These are phyloP conservation scores for Babesia sp. DNA, from an alignment of 169 alveolate species.

Conservation along the genomic window DNA sequence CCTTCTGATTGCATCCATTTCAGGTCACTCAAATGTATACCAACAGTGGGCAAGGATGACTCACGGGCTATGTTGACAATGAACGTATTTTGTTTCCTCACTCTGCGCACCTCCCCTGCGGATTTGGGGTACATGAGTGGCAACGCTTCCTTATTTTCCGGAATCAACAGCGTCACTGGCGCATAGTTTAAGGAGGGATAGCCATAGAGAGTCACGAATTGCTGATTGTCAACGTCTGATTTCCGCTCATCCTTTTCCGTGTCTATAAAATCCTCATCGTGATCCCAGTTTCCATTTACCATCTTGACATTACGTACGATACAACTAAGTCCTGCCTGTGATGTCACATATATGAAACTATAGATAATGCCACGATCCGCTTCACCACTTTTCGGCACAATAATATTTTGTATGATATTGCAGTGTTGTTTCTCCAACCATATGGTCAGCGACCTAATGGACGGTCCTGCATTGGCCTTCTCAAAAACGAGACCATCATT, in stretches of 20 bases:
- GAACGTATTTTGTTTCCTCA: not conserved
- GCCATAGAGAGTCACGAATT: not conserved
- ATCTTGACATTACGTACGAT: not conserved
- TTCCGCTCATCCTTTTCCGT: not conserved
- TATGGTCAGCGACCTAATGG: not conserved
- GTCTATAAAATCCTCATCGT: not conserved
- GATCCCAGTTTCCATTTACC: conserved; percentile 1
- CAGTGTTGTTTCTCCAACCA: not conserved
- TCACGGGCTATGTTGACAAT: not conserved
- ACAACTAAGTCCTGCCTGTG: conserved; percentile 1
- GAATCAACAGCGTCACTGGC: conserved; percentile 3
- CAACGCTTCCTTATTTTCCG: not conserved
- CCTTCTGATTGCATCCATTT: not conserved
- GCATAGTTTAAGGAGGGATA: conserved; percentile 8
- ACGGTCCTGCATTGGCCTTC: not conserved
- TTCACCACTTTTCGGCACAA: not conserved
- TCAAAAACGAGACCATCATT: not conserved
- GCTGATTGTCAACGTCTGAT: not conserved
- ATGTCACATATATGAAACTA: not conserved
- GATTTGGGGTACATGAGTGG: not conserved
- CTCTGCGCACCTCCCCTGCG: not conserved
- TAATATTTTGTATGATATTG: not conserved
- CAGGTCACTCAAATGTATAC: not conserved
- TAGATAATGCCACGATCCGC: not conserved
- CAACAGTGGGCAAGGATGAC: not conserved